Conservation (phyloP, 495 filamentous ascomycete species). For the Xylaria scruposa region DNA sequence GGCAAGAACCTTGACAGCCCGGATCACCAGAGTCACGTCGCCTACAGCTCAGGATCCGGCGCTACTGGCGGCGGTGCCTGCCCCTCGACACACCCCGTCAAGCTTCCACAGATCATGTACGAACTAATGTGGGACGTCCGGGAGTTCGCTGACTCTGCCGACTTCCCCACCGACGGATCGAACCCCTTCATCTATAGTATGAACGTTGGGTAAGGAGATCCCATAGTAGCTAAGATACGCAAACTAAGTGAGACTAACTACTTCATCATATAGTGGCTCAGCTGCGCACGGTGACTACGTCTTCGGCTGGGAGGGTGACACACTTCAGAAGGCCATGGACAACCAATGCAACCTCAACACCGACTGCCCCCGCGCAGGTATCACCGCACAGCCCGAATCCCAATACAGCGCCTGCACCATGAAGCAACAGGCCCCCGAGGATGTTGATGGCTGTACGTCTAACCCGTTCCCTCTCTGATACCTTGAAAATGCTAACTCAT, state of each 20-base stretch:
- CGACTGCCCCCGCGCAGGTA: slow-evolving; percentile 54
- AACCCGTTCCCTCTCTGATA: neutral
- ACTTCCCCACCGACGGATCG: slow-evolving; percentile 61
- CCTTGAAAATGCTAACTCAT: neutral
- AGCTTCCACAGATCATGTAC: slow-evolving; percentile 71
- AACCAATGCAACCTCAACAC: slow-evolving; percentile 63
- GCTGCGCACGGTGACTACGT: slow-evolving; percentile 77
- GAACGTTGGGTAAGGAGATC: slow-evolving; percentile 54
- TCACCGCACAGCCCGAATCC: slow-evolving; percentile 50
- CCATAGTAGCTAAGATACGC: neutral
- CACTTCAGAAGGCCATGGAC: slow-evolving; percentile 70
- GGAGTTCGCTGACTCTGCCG: slow-evolving; percentile 57
- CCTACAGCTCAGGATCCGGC: slow-evolving; percentile 58
- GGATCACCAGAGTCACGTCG: slow-evolving; percentile 69
- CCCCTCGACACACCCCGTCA: slow-evolving; percentile 66
- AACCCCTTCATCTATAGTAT: slow-evolving; percentile 63
- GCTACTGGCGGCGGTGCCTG: slow-evolving; percentile 63
- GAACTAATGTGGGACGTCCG: slow-evolving; percentile 71
- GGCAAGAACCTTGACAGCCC: slow-evolving; percentile 63
- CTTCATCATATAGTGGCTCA: slow-evolving; percentile 40
- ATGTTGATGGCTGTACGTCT: slow-evolving; percentile 58
- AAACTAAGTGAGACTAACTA: neutral
- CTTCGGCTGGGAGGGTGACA: slow-evolving; percentile 74
- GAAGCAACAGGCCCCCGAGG: slow-evolving; percentile 56
- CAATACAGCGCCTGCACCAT: slow-evolving; percentile 57